Evolutionary conservation across 306 rosid genomes (phyloP).

Genomic region (Comarum palustre): DNA sequence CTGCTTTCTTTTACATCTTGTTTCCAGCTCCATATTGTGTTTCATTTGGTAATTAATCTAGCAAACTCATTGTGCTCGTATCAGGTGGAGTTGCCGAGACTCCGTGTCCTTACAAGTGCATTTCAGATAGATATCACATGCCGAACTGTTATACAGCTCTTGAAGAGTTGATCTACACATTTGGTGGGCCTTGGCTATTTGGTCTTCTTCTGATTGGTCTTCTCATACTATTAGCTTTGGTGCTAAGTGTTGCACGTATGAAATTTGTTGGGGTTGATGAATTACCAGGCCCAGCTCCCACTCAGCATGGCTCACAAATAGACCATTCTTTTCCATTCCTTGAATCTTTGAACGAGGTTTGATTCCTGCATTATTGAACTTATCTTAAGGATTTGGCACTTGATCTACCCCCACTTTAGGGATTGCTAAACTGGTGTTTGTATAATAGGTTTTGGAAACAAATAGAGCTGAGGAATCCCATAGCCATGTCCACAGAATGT

Average conservation of each 20-base stretch:
- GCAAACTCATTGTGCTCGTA: slow-evolving; percentile 7
- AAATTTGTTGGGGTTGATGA: slow-evolving; percentile 95
- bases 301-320: slow-evolving; percentile 95
- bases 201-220: slow-evolving; percentile 82
- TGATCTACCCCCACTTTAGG: neutral
- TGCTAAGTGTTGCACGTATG: slow-evolving; percentile 92
- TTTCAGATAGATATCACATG: slow-evolving; percentile 96
- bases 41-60: neutral
- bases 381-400: slow-evolving; percentile 4
- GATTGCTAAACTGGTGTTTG: slow-evolving; percentile 14
- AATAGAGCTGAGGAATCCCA: slow-evolving; percentile 97
- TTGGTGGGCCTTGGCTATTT: slow-evolving; percentile 97
- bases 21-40: slow-evolving; percentile 11
- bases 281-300: slow-evolving; percentile 84
- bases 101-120: slow-evolving; percentile 88
- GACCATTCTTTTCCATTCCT: slow-evolving; percentile 97
- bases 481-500: slow-evolving; percentile 95
- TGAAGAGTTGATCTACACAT: slow-evolving; percentile 90
- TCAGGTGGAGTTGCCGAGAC: slow-evolving; percentile 82
- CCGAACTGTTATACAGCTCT: slow-evolving; percentile 93
- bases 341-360: slow-evolving; percentile 95
- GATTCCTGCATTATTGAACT: neutral
- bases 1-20: slow-evolving; percentile 1
- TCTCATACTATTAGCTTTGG: slow-evolving; percentile 82
- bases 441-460: slow-evolving; percentile 81